These are phyloP conservation scores for Pseudomonodictys pantanalensis DNA, from an alignment of 495 filamentous ascomycete species.

Conservation along the genomic window DNA sequence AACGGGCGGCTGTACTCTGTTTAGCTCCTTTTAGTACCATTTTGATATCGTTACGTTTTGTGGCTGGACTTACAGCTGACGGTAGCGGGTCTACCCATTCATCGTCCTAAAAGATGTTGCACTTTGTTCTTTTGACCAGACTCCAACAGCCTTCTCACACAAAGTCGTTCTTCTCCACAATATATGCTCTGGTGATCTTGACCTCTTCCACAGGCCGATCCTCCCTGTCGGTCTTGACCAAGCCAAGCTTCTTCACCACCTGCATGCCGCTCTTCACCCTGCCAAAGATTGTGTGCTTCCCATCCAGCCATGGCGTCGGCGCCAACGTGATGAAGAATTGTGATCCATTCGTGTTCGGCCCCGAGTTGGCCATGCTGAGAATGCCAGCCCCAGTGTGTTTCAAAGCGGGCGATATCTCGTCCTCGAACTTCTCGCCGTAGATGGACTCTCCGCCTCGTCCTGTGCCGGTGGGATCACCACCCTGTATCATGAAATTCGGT, in stretches of 20 bases:
- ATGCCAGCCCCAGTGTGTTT: constrained; percentile 22
- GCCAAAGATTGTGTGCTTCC: constrained; percentile 32
- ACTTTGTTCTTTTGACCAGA: not conserved
- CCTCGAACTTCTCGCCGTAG: constrained; percentile 31
- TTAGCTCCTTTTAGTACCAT: not conserved
- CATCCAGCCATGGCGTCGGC: constrained; percentile 28
- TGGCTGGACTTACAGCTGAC: not conserved
- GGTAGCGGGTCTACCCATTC: too few relatives aligned
- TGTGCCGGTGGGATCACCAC: constrained; percentile 31
- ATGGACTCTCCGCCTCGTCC: constrained; percentile 28
- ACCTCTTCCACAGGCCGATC: constrained; percentile 25
- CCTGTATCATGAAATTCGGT: constrained; percentile 34
- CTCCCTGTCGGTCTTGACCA: constrained; percentile 10
- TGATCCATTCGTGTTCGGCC: constrained; percentile 26
- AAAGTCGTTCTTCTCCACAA: constrained; percentile 54
- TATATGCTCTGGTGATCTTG: constrained; percentile 53
- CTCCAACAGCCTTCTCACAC: not conserved
- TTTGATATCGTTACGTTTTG: not conserved
- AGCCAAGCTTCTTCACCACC: constrained; percentile 21
- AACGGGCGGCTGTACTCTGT: constrained; percentile 33
- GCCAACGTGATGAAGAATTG: constrained; percentile 35
- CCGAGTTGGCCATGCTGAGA: constrained; percentile 5
- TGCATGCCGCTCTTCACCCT: constrained; percentile 27
- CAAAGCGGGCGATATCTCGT: constrained; percentile 25
- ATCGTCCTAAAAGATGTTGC: too few relatives aligned